phyloP scores from a whole-genome alignment of 2,329 filamentous ascomycete species.

The Fusarium mundagurra region DNA sequence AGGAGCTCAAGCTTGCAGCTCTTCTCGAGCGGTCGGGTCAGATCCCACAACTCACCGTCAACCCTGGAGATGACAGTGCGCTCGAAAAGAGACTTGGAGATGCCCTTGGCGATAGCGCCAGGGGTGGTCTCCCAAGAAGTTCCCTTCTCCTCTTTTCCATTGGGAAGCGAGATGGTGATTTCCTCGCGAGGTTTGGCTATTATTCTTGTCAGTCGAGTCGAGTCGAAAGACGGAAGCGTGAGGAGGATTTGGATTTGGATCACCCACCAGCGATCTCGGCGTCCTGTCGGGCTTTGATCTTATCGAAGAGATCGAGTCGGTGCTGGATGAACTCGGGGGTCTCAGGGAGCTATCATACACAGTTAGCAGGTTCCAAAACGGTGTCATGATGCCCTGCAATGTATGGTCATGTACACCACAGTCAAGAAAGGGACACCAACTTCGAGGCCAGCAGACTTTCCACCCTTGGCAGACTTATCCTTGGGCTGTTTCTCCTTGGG shows the following conservation, averaged over 20 bases:
- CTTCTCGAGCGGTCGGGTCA: conserved; percentile 88
- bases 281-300: conserved; percentile 84
- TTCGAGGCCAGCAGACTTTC: conserved; percentile 69
- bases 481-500: conserved; percentile 48
- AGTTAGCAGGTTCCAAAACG: conserved; percentile 34
- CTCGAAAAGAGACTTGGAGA: conserved; percentile 86
- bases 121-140: conserved; percentile 95
- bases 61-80: conserved; percentile 88
- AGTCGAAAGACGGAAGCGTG: neutral
- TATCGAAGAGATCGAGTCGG: conserved; percentile 87
- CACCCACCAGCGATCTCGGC: conserved; percentile 69
- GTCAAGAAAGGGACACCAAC: conserved; percentile 41
- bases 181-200: conserved; percentile 73
- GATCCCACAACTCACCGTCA: conserved; percentile 89
- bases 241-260: conserved; percentile 6
- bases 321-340: conserved; percentile 82
- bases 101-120: conserved; percentile 77
- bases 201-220: conserved; percentile 49
- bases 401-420: neutral
- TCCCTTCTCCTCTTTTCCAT: conserved; percentile 76
- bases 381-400: conserved; percentile 5
- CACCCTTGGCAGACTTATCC: conserved; percentile 57
- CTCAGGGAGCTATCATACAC: conserved; percentile 49
- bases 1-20: conserved; percentile 87
- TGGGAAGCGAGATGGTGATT: conserved; percentile 78